Percentiles rank a stretch among this genome's conserved stretches.
These are phyloP conservation scores for Tremella fuciformis DNA, from an alignment of 768 basidiomycete species.

Conservation along the genomic window DNA sequence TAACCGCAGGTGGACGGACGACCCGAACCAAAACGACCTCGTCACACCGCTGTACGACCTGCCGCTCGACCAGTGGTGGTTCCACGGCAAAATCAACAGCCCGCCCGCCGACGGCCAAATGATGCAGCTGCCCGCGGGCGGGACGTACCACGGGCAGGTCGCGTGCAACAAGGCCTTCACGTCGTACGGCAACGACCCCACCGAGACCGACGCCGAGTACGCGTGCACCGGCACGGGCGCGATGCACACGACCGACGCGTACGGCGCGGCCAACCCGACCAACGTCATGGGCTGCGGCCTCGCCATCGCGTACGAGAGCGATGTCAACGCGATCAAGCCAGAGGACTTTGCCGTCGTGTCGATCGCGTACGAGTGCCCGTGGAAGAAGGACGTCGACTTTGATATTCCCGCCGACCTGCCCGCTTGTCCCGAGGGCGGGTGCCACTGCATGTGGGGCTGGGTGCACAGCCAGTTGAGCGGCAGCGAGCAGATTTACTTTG, in stretches of 20 bases:
- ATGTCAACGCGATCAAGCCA: conserved; percentile 38
- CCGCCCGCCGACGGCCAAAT: conserved; percentile 39
- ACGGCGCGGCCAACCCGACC: conserved; percentile 30
- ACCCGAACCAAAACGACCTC: conserved; percentile 43
- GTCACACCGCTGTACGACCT: conserved; percentile 39
- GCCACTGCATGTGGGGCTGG: conserved; percentile 50
- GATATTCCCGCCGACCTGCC: conserved; percentile 49
- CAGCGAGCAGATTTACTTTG: conserved; percentile 41
- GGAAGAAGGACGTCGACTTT: conserved; percentile 48
- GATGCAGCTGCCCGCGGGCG: conserved; percentile 44
- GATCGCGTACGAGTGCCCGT: conserved; percentile 40
- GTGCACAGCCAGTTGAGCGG: conserved; percentile 41
- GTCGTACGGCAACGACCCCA: conserved; percentile 25
- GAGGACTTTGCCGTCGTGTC: conserved; percentile 43
- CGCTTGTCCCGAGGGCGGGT: conserved; percentile 47
- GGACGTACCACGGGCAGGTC: conserved; percentile 42
- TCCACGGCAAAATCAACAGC: conserved; percentile 45
- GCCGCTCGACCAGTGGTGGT: conserved; percentile 48
- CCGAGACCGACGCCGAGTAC: conserved; percentile 36
- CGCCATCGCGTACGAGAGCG: conserved; percentile 42
- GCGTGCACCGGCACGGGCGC: conserved; percentile 46
- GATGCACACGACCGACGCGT: conserved; percentile 45
- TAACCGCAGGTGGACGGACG: conserved; percentile 9
- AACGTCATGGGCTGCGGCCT: conserved; percentile 46
- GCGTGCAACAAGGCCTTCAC: conserved; percentile 44